These are phyloP conservation scores for Begonia loranthoides DNA, from an alignment of 306 rosid genomes.

Conservation along the genomic window DNA sequence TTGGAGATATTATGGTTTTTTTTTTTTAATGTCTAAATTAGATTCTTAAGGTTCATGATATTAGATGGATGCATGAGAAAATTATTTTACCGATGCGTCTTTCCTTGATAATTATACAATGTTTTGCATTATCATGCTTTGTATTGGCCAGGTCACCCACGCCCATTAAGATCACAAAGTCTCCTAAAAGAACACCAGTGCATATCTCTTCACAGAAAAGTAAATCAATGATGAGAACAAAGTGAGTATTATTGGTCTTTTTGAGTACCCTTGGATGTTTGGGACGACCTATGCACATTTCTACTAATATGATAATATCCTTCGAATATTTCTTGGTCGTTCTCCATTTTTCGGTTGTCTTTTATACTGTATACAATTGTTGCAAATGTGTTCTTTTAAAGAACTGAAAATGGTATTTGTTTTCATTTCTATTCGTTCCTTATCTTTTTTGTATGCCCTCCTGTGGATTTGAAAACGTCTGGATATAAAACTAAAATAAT, in stretches of 20 bases:
- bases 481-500: no score
- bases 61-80: no score
- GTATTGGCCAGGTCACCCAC: slow-evolving; percentile 33
- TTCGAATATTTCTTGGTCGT: background rate
- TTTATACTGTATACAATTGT: background rate
- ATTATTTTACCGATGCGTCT: no score
- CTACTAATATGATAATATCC: background rate
- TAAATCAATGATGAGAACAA: slow-evolving; percentile 49
- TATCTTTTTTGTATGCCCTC: no score
- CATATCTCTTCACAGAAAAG: slow-evolving; percentile 38
- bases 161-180: slow-evolving; percentile 26
- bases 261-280: no score
- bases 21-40: no score
- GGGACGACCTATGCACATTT: background rate
- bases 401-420: background rate
- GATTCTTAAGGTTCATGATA: no score
- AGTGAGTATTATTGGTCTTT: slow-evolving; percentile 45
- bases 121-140: no score
- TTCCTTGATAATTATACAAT: no score
- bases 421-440: background rate
- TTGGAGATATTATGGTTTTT: no score
- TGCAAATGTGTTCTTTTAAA: background rate
- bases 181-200: slow-evolving; percentile 32
- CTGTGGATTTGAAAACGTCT: background rate
- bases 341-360: background rate